Base-by-base conservation (phyloP, 1,284 basidiomycete genomes). In the Irpex lacteus region DNA sequence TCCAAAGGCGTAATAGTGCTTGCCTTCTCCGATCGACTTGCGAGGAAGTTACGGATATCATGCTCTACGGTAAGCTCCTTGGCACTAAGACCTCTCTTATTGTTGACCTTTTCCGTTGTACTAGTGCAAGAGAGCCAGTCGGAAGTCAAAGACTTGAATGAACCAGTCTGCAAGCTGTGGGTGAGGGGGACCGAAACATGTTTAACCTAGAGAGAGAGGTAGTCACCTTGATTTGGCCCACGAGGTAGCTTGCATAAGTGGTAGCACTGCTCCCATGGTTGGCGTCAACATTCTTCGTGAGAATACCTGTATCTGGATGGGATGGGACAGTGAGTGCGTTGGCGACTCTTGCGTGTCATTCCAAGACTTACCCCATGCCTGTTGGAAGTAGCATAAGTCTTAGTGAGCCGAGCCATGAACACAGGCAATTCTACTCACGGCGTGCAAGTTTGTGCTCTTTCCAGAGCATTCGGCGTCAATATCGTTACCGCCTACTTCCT, bases 111-210 rank as follows among this genome's bases (percentile, higher is more conserved):
- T 53, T 76, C 68, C 4, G 80, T 82, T 6, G 74, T 76, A 2
- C 77, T 79, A 19, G 81, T 80, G 71, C 82, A 82, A 54, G 75
- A 75, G 59, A 85, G 77, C 84, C 84, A 85, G 40, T 71, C 72
- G 2, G 71, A 68, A 0, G 79, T 76, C 13, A 71, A 66, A 5
- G 79, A 77, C 50, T 72, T 69, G 71, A 76, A 82, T 4, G 71
- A 67, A 15, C 83, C 82, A 21, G 72, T 75, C 81, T 84, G 58
- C 37, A 44, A 40, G 37, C 11, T 7, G 7, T 18, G 21, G 2
- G 6, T 47, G 6, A 47, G 37, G 11, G 26, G 44, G 2, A 13
- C 9, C 58, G 18, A 1, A 11, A 13, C 32, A 15, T 2, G 40
- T 6, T 2, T n/a, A 18, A 15, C 4, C 15, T 5, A 63, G 58